Evolutionary conservation across 495 filamentous ascomycete genomes (phyloP), one percentile per base, ranked within the genome.

Genomic region (Podospora fimiseda): DNA sequence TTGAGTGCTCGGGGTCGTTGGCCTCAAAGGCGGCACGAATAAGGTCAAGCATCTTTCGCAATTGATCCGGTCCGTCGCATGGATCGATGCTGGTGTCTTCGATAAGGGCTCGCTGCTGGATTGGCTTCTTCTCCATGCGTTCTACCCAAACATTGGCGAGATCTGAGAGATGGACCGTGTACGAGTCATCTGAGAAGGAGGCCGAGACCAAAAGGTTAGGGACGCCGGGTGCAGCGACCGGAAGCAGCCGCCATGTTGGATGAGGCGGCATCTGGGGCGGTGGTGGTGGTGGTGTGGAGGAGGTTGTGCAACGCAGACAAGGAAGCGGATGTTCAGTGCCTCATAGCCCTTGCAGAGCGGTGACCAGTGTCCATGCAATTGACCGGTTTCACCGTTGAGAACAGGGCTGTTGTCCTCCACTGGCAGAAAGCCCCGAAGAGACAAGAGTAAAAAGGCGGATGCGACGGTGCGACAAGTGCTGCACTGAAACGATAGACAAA

Each of bases 71-170:
- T 53, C 85, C 86, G 61, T 92, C 88, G 56, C 80, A 85, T 1
- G 93, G 86, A 67, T 98, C 93, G 51, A 98, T 96, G 27, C 84
- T 85, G 5, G 87, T 87, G 36, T 82, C 76, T 55, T 81, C 73
- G 8, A 82, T 71, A 16, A 83, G 69, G 19, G 87, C 88, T 49
- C 86, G 78, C 36, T 74, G 66, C 20, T 87, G 64, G 50, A 97
- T 89, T 1, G 76, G 74, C 43, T 68, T 67, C 23, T 79, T 75
- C 36, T 82, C 73, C 27, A 95, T 69, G 15, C 61, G 70, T 70
- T 96, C 90, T 3, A 74, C 75, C 93, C 93, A 98, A n/a, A 96
- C 68, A 52, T 82, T 76, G 62, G 83, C 86, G 15, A 97, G 79
- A 67, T 98, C 93, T 3, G 92, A 93, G 23, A 96, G 64, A 52